These are phyloP conservation scores for Chenopodium quinoa DNA, from an alignment of 148 eudicot species.

Conservation along the genomic window DNA sequence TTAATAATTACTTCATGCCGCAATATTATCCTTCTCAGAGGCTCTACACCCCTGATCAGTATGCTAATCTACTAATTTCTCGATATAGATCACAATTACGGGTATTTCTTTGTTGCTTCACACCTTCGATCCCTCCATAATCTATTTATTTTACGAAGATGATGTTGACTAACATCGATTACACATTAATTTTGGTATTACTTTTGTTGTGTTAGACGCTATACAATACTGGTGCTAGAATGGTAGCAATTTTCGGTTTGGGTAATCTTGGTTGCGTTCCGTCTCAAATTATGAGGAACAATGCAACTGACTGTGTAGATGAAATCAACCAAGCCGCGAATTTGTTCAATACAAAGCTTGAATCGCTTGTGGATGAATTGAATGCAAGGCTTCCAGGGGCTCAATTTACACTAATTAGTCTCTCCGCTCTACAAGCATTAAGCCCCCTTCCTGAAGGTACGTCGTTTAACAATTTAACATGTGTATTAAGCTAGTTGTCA, in stretches of 20 bases:
- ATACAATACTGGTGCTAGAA: constrained; percentile 52
- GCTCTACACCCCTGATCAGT: constrained; percentile 23
- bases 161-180: too few species aligned
- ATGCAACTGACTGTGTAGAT: constrained; percentile 32
- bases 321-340: constrained; percentile 27
- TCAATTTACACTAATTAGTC: constrained; percentile 38
- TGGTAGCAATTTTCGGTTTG: constrained; percentile 44
- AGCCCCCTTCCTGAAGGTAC: constrained; percentile 12
- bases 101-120: constrained; percentile 17
- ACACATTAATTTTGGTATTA: neutral
- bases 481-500: too few species aligned
- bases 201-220: constrained; percentile 27
- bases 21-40: constrained; percentile 16
- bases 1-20: constrained; percentile 56
- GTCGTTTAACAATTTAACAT: neutral
- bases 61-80: constrained; percentile 31
- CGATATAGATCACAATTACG: constrained; percentile 33
- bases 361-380: constrained; percentile 32
- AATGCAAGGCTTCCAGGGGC: constrained; percentile 31
- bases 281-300: neutral
- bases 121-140: neutral
- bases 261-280: constrained; percentile 46
- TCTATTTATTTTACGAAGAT: too few species aligned
- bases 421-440: constrained; percentile 21
- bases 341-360: constrained; percentile 39